A percentile compares a stretch with the other conserved stretches of the same genome.
Conservation (phyloP, 208 protist species). For the Polymyxa betae region DNA sequence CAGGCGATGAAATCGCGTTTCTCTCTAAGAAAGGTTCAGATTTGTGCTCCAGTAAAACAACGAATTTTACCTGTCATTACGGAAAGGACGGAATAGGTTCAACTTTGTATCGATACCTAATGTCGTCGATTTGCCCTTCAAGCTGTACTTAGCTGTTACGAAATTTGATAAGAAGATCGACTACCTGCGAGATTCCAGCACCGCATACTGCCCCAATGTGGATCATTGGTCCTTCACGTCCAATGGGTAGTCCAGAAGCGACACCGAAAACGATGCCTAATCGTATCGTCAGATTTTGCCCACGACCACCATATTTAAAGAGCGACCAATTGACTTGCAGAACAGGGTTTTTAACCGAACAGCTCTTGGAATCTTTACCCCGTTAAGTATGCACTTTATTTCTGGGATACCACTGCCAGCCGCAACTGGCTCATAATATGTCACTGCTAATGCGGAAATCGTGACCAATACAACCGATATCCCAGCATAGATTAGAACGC, state of each 20-base stretch:
- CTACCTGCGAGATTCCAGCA: slow-evolving; percentile 3
- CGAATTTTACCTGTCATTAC: slow-evolving; percentile 24
- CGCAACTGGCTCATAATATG: slow-evolving; percentile 25
- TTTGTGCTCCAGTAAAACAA: not conserved
- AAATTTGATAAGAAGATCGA: not conserved
- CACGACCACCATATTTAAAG: not conserved
- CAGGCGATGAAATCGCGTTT: slow-evolving; percentile 45
- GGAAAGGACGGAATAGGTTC: slow-evolving; percentile 29
- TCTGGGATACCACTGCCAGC: slow-evolving; percentile 6
- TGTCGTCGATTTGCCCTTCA: slow-evolving; percentile 46
- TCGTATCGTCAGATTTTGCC: not conserved
- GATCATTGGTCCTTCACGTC: slow-evolving; percentile 40
- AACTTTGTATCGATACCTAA: slow-evolving; percentile 43
- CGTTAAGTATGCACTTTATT: slow-evolving; percentile 39
- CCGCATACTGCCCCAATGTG: slow-evolving; percentile 34
- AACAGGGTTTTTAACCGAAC: slow-evolving; percentile 32
- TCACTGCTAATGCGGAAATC: not conserved
- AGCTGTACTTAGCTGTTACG: not conserved
- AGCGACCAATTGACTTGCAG: not conserved
- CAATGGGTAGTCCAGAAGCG: slow-evolving; percentile 44
- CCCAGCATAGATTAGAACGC: not conserved
- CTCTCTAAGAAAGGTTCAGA: not conserved
- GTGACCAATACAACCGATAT: not conserved
- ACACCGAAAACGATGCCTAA: slow-evolving; percentile 12
- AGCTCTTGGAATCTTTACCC: slow-evolving; percentile 14